A percentile compares a stretch with the other conserved stretches of the same genome.
Conservation (phyloP, 805 yeast genomes). For the Pichia manshurica region DNA sequence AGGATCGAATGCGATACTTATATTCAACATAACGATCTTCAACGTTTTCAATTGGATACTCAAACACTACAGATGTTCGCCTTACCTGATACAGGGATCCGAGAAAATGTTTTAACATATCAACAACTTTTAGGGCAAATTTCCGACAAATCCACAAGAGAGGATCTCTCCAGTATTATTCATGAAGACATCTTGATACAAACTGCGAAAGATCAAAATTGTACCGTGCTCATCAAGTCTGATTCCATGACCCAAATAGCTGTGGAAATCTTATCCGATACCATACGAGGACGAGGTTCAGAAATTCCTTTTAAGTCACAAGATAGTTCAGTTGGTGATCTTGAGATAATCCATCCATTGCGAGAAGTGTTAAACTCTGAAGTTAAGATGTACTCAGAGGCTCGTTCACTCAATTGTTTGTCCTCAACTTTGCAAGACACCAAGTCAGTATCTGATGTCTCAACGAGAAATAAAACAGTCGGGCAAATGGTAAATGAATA, state of each 20-base stretch:
- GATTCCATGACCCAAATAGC: conserved; percentile 82
- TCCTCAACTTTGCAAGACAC: conserved; percentile 14
- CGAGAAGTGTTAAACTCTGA: conserved; percentile 72
- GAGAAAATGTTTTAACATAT: conserved; percentile 6
- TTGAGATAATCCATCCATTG: conserved; percentile 57
- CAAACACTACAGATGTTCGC: conserved; percentile 25
- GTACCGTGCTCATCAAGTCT: conserved; percentile 62
- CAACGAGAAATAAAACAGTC: conserved; percentile 70
- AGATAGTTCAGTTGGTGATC: conserved; percentile 22
- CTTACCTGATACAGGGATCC: neutral
- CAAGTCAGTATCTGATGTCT: conserved; percentile 24
- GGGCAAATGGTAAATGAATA: conserved; percentile 73
- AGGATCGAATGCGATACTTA: conserved; percentile 39
- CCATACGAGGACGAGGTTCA: conserved; percentile 84
- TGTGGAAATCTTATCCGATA: conserved; percentile 67
- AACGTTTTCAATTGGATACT: conserved; percentile 30
- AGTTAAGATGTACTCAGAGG: conserved; percentile 46
- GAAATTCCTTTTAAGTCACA: conserved; percentile 38
- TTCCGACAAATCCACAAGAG: conserved; percentile 54
- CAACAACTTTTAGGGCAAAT: conserved; percentile 34
- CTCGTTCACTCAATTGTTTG: conserved; percentile 36
- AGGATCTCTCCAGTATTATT: conserved; percentile 53
- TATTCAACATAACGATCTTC: conserved; percentile 27
- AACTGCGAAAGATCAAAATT: conserved; percentile 39
- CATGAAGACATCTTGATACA: conserved; percentile 40